phyloP scores from a whole-genome alignment of 2,329 filamentous ascomycete species.

The Tolypocladium album region DNA sequence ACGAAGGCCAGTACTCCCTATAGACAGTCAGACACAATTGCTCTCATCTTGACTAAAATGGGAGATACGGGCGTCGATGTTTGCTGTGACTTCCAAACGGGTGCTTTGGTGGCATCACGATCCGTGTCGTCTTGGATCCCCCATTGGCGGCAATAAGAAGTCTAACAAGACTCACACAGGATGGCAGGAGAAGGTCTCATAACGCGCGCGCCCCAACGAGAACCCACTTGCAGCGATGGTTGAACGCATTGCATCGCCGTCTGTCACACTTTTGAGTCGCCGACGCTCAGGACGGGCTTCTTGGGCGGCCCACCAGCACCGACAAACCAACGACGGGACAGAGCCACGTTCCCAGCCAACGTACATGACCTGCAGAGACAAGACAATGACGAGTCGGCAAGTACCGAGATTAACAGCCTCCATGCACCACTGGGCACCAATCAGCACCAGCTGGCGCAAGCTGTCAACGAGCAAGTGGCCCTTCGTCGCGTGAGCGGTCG shows the following conservation, averaged over 20 bases:
- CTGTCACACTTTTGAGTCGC: too few species aligned
- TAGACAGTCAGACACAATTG: not conserved
- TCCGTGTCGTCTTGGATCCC: not conserved
- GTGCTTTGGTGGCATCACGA: not conserved
- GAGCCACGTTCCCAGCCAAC: too few species aligned
- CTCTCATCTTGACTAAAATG: not conserved
- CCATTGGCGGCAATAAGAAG: not conserved
- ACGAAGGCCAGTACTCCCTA: not conserved
- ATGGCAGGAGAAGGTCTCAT: too few species aligned
- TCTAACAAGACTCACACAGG: not conserved
- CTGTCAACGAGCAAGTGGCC: not conserved
- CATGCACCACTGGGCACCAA: not conserved
- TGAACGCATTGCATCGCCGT: not conserved
- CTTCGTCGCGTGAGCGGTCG: not conserved
- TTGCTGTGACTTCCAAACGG: not conserved
- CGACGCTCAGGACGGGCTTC: too few species aligned
- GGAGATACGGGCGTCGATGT: not conserved
- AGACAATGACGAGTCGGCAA: not conserved
- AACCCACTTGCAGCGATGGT: not conserved
- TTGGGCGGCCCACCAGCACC: too few species aligned
- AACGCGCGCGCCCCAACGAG: not conserved
- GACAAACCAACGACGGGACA: too few species aligned
- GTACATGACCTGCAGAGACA: too few species aligned
- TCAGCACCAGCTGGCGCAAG: not conserved
- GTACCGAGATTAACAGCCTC: not conserved